These are phyloP conservation scores for Wickerhamiella sergipiensis DNA, from an alignment of 805 yeast species.

Conservation along the genomic window DNA sequence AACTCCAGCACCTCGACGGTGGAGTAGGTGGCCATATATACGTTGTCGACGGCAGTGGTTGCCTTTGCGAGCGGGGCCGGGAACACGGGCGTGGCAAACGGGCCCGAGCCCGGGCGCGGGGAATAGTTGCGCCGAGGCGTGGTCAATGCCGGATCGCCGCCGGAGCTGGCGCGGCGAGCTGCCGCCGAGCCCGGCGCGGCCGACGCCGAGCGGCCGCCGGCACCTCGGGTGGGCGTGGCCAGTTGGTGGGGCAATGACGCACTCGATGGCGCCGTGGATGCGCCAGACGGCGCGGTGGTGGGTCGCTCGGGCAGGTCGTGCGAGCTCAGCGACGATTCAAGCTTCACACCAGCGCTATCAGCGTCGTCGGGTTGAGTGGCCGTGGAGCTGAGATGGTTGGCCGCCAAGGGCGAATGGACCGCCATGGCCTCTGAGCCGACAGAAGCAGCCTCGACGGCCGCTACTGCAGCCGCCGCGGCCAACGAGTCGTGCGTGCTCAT, in stretches of 20 bases:
- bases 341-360: neutral
- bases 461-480: conserved; percentile 1
- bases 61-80: neutral
- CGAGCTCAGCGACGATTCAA: neutral
- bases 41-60: conserved; percentile 5
- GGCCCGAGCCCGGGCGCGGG: neutral
- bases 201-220: neutral
- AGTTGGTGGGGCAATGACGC: neutral
- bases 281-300: neutral
- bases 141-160: neutral
- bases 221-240: neutral
- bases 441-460: conserved; percentile 1
- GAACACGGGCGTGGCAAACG: neutral
- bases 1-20: conserved; percentile 48
- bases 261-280: neutral
- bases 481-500: neutral
- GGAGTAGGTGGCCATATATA: conserved; percentile 51
- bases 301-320: neutral
- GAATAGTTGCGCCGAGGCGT: neutral
- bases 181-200: neutral
- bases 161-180: neutral
- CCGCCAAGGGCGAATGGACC: neutral
- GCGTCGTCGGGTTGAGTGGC: neutral
- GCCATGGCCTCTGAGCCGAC: neutral
- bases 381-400: neutral